Conservation (phyloP, 1,139 yeast genomes). For the Nakaseomyces nivariensis region DNA sequence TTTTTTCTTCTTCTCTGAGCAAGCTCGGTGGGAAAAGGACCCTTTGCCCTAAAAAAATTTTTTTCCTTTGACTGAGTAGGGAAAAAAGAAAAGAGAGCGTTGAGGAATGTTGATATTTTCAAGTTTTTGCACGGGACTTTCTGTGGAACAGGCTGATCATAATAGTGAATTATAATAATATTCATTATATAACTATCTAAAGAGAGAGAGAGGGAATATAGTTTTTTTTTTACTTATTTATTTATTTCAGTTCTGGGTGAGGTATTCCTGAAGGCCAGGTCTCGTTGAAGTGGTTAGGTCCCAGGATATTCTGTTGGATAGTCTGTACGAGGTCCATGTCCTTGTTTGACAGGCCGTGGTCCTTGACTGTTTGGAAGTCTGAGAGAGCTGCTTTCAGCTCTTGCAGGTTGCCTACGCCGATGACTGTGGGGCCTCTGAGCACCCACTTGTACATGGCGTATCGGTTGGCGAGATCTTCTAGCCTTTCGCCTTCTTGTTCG, state of each 20-base stretch:
- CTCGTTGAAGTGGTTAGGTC: constrained; percentile 44
- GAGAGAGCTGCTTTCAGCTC: constrained; percentile 59
- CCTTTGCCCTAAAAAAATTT: too few relatives aligned
- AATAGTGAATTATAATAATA: too few relatives aligned
- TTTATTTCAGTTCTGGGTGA: neutral
- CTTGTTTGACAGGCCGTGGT: constrained; percentile 28
- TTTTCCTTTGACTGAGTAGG: too few relatives aligned
- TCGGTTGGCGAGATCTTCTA: constrained; percentile 75
- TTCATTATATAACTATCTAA: too few relatives aligned
- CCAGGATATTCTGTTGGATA: constrained; percentile 42
- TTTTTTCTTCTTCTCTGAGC: too few relatives aligned
- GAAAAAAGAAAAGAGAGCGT: too few relatives aligned
- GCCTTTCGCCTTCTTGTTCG: constrained; percentile 41
- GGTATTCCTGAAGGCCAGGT: constrained; percentile 53
- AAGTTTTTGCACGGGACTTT: too few relatives aligned
- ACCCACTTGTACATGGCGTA: constrained; percentile 61
- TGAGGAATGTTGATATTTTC: too few relatives aligned
- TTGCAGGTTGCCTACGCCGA: constrained; percentile 56
- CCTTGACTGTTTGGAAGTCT: constrained; percentile 44
- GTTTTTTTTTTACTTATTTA: too few relatives aligned
- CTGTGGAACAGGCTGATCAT: too few relatives aligned
- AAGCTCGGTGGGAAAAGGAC: too few relatives aligned
- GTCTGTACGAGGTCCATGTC: constrained; percentile 39
- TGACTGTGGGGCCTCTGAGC: constrained; percentile 46
- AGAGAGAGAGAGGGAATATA: too few relatives aligned